phyloP scores from a whole-genome alignment of 2,329 filamentous ascomycete species.

The Alternaria triticina region DNA sequence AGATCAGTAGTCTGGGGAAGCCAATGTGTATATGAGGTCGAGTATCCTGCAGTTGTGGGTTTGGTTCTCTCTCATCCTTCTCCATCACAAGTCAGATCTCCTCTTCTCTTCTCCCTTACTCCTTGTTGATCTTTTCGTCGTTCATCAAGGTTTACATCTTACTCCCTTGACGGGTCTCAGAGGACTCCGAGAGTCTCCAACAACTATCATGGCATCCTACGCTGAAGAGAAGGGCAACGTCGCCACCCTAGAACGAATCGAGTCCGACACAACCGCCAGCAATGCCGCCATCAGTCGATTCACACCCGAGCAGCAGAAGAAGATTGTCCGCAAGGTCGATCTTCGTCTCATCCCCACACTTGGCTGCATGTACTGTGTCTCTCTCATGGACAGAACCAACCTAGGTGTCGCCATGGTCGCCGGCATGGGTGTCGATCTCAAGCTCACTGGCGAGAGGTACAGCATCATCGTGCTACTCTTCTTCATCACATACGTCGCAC shows the following conservation, averaged over 20 bases:
- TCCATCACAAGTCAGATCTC: background rate
- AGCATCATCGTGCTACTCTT: slow-evolving; percentile 30
- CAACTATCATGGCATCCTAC: slow-evolving; percentile 20
- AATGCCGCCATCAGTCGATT: slow-evolving; percentile 25
- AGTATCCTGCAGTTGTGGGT: background rate
- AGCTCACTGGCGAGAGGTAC: slow-evolving; percentile 32
- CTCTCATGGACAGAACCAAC: slow-evolving; percentile 50
- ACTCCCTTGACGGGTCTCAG: background rate
- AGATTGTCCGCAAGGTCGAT: slow-evolving; percentile 41
- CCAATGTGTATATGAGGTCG: slow-evolving; percentile 13
- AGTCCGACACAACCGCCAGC: slow-evolving; percentile 18
- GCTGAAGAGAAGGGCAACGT: slow-evolving; percentile 28
- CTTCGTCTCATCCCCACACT: slow-evolving; percentile 50
- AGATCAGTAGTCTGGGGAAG: slow-evolving; percentile 2
- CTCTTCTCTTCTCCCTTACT: background rate
- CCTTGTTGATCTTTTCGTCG: background rate
- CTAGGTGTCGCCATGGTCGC: slow-evolving; percentile 45
- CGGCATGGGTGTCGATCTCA: slow-evolving; percentile 40
- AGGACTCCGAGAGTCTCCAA: background rate
- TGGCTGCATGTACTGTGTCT: slow-evolving; percentile 49
- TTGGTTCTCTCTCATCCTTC: background rate
- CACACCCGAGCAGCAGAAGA: slow-evolving; percentile 31
- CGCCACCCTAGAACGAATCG: slow-evolving; percentile 23
- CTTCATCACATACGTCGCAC: slow-evolving; percentile 34
- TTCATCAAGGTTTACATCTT: background rate